These are phyloP conservation scores for Ceraceosorus bombacis DNA, from an alignment of 1,284 basidiomycete species.

Conservation along the genomic window DNA sequence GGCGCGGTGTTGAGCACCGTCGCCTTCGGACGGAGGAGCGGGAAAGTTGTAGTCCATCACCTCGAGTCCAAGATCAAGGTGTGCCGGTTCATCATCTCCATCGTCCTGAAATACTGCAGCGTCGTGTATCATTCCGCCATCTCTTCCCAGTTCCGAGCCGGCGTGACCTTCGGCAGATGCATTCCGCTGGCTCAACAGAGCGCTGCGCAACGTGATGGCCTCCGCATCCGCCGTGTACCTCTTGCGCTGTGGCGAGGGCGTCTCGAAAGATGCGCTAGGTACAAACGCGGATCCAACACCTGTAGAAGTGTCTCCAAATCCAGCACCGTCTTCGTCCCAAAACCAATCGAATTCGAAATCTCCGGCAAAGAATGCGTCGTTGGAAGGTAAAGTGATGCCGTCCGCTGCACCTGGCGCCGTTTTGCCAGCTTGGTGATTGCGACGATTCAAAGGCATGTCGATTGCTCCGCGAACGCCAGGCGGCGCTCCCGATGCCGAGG, in stretches of 20 bases:
- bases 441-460: slow-evolving; percentile 18
- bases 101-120: too few relatives aligned
- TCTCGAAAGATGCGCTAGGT: neutral
- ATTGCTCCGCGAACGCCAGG: slow-evolving; percentile 6
- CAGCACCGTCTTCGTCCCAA: slow-evolving; percentile 1
- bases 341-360: slow-evolving; percentile 18
- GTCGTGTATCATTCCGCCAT: too few relatives aligned
- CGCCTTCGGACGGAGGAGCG: too few relatives aligned
- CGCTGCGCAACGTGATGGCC: neutral
- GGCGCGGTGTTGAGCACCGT: too few relatives aligned
- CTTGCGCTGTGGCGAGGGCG: neutral
- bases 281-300: neutral
- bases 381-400: slow-evolving; percentile 20
- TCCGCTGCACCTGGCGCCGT: slow-evolving; percentile 2
- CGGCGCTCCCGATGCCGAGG: neutral
- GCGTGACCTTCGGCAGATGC: neutral
- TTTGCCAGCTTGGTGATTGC: neutral
- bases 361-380: slow-evolving; percentile 20
- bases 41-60: too few relatives aligned
- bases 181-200: neutral
- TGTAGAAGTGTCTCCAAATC: neutral
- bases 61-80: neutral
- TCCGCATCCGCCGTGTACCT: neutral
- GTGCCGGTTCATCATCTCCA: neutral
- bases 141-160: neutral